Evolutionary conservation across 495 filamentous ascomycete species (phyloP).

Genomic region (Lasiosphaeria ovina): DNA sequence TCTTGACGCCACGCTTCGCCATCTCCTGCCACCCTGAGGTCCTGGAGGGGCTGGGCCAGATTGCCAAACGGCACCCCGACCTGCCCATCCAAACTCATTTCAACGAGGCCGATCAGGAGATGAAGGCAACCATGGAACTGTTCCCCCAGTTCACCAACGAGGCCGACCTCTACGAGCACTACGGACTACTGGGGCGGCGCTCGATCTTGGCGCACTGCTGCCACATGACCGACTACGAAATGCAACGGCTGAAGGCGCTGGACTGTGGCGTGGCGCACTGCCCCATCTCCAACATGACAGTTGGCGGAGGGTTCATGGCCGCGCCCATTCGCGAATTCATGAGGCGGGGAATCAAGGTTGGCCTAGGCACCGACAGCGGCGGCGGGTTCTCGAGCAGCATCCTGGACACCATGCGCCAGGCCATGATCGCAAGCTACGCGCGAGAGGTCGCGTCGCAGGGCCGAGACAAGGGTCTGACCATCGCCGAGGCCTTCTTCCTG

Average conservation of each 20-base stretch:
- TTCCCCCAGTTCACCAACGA: constrained; percentile 55
- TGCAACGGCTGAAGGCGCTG: constrained; percentile 42
- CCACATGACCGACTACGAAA: constrained; percentile 55
- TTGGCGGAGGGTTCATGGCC: constrained; percentile 59
- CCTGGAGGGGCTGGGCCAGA: constrained; percentile 49
- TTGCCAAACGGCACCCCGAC: constrained; percentile 50
- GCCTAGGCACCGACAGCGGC: constrained; percentile 64
- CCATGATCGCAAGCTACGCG: constrained; percentile 61
- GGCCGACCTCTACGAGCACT: constrained; percentile 54
- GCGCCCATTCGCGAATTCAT: constrained; percentile 59
- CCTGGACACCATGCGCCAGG: constrained; percentile 57
- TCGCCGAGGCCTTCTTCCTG: constrained; percentile 58
- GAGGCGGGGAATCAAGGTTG: constrained; percentile 59
- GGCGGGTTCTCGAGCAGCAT: constrained; percentile 63
- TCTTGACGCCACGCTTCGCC: constrained; percentile 65
- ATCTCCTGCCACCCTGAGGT: constrained; percentile 55
- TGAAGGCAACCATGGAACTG: constrained; percentile 46
- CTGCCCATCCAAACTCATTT: constrained; percentile 65
- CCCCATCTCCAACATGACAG: constrained; percentile 62
- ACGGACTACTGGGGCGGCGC: constrained; percentile 51
- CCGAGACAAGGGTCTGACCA: constrained; percentile 45
- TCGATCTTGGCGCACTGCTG: constrained; percentile 66
- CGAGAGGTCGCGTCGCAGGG: constrained; percentile 49
- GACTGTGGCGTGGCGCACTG: constrained; percentile 62
- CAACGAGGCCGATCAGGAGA: constrained; percentile 59